A percentile compares a stretch with the other conserved stretches of the same genome.
Conservation (phyloP, 495 filamentous ascomycete genomes). For the Hypoxylon intermedium region DNA sequence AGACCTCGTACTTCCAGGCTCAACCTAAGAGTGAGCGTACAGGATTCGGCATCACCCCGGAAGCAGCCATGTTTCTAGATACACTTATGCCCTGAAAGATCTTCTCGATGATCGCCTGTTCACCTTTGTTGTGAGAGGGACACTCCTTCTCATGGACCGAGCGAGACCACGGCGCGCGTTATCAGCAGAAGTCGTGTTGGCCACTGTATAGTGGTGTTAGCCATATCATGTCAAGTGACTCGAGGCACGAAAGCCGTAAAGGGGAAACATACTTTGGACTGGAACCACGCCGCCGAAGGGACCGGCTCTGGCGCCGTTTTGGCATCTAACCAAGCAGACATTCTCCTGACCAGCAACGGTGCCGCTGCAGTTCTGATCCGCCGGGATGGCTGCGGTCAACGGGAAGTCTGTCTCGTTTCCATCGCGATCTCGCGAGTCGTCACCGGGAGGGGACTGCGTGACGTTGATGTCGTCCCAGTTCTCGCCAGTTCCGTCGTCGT, state of each 20-base stretch:
- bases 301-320: slow-evolving; percentile 57
- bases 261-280: slow-evolving; percentile 50
- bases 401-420: slow-evolving; percentile 52
- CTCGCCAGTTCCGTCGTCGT: slow-evolving; percentile 54
- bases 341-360: slow-evolving; percentile 59
- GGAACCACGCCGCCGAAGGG: slow-evolving; percentile 63
- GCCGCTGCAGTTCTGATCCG: slow-evolving; percentile 57
- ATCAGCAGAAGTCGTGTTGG: slow-evolving; percentile 21
- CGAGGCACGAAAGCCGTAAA: background rate
- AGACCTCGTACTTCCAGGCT: too few relatives aligned
- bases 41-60: background rate
- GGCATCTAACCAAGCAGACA: slow-evolving; percentile 61
- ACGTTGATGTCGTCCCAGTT: slow-evolving; percentile 52
- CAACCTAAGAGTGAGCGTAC: background rate
- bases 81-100: slow-evolving; percentile 4
- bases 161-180: slow-evolving; percentile 28
- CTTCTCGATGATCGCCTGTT: slow-evolving; percentile 11
- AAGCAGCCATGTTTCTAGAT: background rate
- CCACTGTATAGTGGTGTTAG: slow-evolving; percentile 27
- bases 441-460: slow-evolving; percentile 45
- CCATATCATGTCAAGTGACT: background rate
- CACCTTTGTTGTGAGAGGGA: background rate
- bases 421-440: slow-evolving; percentile 45
- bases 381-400: slow-evolving; percentile 55
- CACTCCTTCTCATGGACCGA: slow-evolving; percentile 25